phyloP scores from a whole-genome alignment of 2,329 filamentous ascomycete genomes.

The Aspergillus bombycis region DNA sequence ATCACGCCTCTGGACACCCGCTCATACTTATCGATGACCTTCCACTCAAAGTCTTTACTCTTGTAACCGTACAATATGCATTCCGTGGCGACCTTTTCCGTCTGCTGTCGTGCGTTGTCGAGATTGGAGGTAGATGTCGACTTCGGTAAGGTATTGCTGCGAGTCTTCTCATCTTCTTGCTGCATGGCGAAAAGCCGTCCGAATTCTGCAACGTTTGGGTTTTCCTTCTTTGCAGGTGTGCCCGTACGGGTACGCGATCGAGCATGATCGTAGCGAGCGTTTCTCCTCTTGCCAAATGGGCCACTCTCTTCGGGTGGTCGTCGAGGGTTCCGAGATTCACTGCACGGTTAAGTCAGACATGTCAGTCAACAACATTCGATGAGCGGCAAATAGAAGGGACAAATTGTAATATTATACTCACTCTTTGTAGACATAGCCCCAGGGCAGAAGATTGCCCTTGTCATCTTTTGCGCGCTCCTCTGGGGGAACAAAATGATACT shows the following conservation, averaged over 20 bases:
- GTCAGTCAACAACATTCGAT: not conserved
- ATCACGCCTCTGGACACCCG: conserved; percentile 76
- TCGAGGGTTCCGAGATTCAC: conserved; percentile 53
- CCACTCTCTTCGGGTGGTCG: conserved; percentile 63
- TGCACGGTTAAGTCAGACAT: conserved; percentile 18
- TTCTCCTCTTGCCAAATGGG: conserved; percentile 61
- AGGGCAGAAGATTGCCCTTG: conserved; percentile 63
- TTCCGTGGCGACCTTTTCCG: conserved; percentile 67
- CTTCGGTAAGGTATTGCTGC: conserved; percentile 36
- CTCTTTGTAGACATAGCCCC: conserved; percentile 66
- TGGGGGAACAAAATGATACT: conserved; percentile 67
- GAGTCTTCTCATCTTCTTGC: conserved; percentile 46
- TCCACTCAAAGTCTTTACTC: conserved; percentile 71
- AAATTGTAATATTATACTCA: conserved; percentile 42
- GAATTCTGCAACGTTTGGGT: conserved; percentile 54
- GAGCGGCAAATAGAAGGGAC: too few species aligned
- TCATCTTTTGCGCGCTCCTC: conserved; percentile 64
- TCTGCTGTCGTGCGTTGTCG: conserved; percentile 41
- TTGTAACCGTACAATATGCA: conserved; percentile 83
- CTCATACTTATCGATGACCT: conserved; percentile 87
- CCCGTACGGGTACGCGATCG: conserved; percentile 60
- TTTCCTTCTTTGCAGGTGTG: conserved; percentile 62
- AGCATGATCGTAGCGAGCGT: conserved; percentile 47
- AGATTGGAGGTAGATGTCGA: conserved; percentile 47
- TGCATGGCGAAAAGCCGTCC: conserved; percentile 49